Base-by-base conservation (phyloP, 2,329 filamentous ascomycete genomes). In the Nigrospora osmanthi region DNA sequence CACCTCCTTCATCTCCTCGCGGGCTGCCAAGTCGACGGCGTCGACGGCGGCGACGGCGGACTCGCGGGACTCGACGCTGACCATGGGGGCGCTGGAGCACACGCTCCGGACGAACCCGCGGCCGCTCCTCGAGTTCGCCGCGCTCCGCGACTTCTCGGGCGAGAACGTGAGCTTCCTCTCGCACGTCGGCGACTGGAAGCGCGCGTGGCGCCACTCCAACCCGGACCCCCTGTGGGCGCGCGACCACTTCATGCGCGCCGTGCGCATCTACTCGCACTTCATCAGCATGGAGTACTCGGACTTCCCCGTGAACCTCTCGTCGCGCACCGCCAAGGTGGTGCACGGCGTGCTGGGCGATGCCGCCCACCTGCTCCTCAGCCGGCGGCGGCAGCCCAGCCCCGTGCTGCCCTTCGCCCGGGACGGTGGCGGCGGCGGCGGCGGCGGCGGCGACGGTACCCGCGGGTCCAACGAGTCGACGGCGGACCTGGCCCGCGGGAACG, bases 151-250 rank as follows among this genome's bases (percentile, higher is more conserved):
- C 49, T 78, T 80, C 54, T 78, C 75, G 1, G 75, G 74, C 11
- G 76, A 80, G 55, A 80, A 80, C 52, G 73, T 80, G 50, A 67
- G 74, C 30, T 80, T 80, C 59, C 63, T 80, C 1, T 69, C 64
- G 17, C 62, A 64, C 34, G 65, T 77, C 19, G 58, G 63, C 12
- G 62, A 66, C 44, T 79, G 72, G 69, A 73, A 71, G 45, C 48
- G 48, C 3, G 41, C 39, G 12, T 52, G 50, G 39, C 37, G 31
- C 37, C 28, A 40, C 19, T 14, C 38, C 11, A 43, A 34, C 35
- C 33, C 31, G 9, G 40, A 45, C 2, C 40, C 50, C 1, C 23
- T 34, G 11, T 36, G 35, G 28, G 34, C 38, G 15, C 44, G 44
- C 32, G 36, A 50, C 23, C 45, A 49, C 33, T 54, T 52, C 40